These are phyloP conservation scores for Trifolium pratense DNA, from an alignment of 306 rosid species.

Conservation along the genomic window DNA sequence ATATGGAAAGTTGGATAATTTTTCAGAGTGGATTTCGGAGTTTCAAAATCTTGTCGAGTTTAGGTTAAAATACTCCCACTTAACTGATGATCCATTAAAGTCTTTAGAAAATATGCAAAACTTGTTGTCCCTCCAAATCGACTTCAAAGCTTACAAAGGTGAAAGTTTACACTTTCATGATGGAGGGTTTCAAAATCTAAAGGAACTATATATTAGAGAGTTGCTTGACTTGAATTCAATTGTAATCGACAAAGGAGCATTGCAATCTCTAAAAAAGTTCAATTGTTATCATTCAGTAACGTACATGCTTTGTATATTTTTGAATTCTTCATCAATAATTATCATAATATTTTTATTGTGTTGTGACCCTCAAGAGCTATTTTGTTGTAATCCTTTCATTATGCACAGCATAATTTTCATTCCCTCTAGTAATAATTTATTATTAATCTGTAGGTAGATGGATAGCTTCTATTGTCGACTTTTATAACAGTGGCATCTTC, in stretches of 20 bases:
- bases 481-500: too few relatives aligned
- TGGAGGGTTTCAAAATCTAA: constrained; percentile 1
- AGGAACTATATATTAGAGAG: not conserved
- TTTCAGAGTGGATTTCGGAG: not conserved
- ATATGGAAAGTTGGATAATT: accelerated
- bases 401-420: too few relatives aligned
- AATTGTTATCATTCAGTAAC: too few relatives aligned
- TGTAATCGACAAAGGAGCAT: not conserved
- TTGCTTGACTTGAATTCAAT: not conserved
- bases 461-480: too few relatives aligned
- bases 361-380: too few relatives aligned
- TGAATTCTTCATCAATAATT: not conserved
- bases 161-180: not conserved
- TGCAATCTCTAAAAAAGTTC: not conserved
- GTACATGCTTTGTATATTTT: too few relatives aligned
- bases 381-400: too few relatives aligned
- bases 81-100: not conserved
- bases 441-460: not conserved
- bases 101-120: not conserved
- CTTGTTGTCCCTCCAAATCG: not conserved
- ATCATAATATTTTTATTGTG: not conserved
- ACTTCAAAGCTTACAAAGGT: not conserved
- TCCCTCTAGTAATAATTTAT: not conserved
- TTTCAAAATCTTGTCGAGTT: not conserved
- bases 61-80: accelerated